A percentile compares a stretch with the other conserved stretches of the same genome.
These are phyloP conservation scores for Chrysanthemum makinoi DNA, from an alignment of 129 eudicot genomes.

Conservation along the genomic window DNA sequence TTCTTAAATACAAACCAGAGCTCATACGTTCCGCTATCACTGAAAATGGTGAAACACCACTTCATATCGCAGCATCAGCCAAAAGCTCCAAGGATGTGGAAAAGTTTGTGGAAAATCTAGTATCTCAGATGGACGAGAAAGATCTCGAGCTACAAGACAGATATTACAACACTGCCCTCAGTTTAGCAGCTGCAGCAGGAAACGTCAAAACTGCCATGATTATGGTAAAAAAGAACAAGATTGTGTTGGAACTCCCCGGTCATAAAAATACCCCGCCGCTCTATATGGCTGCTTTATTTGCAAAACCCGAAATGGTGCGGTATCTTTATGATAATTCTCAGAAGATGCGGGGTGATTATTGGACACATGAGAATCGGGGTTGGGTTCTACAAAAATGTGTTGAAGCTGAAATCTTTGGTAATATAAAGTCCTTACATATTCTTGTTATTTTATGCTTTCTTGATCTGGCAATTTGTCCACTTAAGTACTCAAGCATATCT, in stretches of 20 bases:
- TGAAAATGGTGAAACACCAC: conserved; percentile 41
- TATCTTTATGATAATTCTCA: conserved; percentile 26
- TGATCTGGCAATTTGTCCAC: background rate
- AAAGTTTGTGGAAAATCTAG: conserved; percentile 38
- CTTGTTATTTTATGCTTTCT: conserved; percentile 6
- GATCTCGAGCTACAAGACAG: conserved; percentile 35
- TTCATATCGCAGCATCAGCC: conserved; percentile 53
- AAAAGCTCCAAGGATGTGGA: conserved; percentile 37
- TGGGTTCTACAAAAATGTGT: conserved; percentile 33
- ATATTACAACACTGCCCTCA: conserved; percentile 36
- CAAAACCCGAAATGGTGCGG: conserved; percentile 40
- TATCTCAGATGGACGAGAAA: conserved; percentile 27
- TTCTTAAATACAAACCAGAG: conserved; percentile 22
- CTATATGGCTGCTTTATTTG: conserved; percentile 44
- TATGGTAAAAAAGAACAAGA: conserved; percentile 26
- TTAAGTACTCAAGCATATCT: no score
- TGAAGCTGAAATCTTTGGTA: conserved; percentile 33
- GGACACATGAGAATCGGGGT: conserved; percentile 27
- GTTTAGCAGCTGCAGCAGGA: conserved; percentile 45
- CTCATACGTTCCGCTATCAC: conserved; percentile 35
- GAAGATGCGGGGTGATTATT: background rate
- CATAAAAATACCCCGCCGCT: conserved; percentile 28
- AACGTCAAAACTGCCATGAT: conserved; percentile 25
- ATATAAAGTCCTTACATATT: background rate
- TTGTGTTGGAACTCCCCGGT: conserved; percentile 25